Evolutionary conservation across 768 basidiomycete species (phyloP).

Genomic region (Arthromyces matolae): DNA sequence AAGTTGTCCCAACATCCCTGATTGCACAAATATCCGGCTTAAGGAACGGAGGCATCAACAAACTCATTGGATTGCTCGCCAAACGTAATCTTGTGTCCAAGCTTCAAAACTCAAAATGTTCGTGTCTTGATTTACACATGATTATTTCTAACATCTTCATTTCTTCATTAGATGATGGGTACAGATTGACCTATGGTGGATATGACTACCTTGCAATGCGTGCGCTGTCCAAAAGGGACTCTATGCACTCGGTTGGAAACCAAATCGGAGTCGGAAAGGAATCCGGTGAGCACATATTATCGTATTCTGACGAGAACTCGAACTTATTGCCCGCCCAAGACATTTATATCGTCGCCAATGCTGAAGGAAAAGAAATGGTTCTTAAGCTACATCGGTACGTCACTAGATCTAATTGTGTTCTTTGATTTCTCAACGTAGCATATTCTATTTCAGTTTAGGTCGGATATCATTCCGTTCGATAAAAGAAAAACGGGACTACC

Average conservation of each 20-base stretch:
- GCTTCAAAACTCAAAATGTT: constrained; percentile 92
- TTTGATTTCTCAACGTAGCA: background rate
- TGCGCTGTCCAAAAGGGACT: constrained; percentile 85
- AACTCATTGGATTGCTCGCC: constrained; percentile 82
- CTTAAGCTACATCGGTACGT: constrained; percentile 88
- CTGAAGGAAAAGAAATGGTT: constrained; percentile 81
- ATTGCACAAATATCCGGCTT: constrained; percentile 93
- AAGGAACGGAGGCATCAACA: constrained; percentile 90
- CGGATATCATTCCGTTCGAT: constrained; percentile 97
- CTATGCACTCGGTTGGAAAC: constrained; percentile 89
- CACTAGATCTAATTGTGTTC: background rate
- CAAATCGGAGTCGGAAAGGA: constrained; percentile 99
- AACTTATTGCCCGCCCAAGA: constrained; percentile 53
- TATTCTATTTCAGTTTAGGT: constrained; percentile 60
- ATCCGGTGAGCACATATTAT: constrained; percentile 79
- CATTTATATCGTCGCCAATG: constrained; percentile 86
- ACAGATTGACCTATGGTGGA: constrained; percentile 96
- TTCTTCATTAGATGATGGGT: constrained; percentile 86
- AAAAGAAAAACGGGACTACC: constrained; percentile 94
- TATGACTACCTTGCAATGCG: constrained; percentile 95
- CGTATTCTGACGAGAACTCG: no score
- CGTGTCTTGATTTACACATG: constrained; percentile 9
- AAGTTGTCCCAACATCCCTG: constrained; percentile 85
- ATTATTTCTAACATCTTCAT: background rate
- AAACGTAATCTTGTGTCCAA: constrained; percentile 88